These are phyloP conservation scores for Mariannaea elegans DNA, from an alignment of 2,329 filamentous ascomycete species.

Conservation along the genomic window DNA sequence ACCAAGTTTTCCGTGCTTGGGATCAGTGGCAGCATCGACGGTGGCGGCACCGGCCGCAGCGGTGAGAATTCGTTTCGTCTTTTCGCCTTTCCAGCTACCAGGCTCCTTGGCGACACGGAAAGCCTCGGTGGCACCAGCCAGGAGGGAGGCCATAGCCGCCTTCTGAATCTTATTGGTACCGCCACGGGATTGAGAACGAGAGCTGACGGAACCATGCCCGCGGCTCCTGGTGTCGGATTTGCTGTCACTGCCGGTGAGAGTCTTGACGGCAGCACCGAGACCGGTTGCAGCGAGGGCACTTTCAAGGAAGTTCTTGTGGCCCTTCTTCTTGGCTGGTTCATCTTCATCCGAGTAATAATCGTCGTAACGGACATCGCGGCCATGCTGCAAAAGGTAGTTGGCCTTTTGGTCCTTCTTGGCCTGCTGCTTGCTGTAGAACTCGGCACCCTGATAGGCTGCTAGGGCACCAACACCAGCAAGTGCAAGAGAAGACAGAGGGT, in stretches of 20 bases:
- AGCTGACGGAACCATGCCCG: conserved; percentile 56
- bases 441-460: conserved; percentile 70
- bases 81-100: conserved; percentile 88
- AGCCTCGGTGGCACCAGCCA: conserved; percentile 90
- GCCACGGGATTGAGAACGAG: conserved; percentile 63
- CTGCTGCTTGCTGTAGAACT: conserved; percentile 69
- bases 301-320: conserved; percentile 72
- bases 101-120: conserved; percentile 90
- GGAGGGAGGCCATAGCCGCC: conserved; percentile 88
- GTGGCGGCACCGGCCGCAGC: conserved; percentile 87
- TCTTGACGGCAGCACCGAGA: conserved; percentile 69
- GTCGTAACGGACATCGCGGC: conserved; percentile 59
- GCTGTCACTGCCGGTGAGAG: conserved; percentile 60
- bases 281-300: conserved; percentile 69
- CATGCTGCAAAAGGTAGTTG: conserved; percentile 61
- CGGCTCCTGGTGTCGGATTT: conserved; percentile 57
- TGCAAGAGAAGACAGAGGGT: conserved; percentile 66
- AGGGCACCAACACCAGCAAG: conserved; percentile 71
- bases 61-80: conserved; percentile 90
- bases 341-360: conserved; percentile 69
- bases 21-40: conserved; percentile 80
- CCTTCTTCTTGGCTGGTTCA: conserved; percentile 63
- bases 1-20: conserved; percentile 82
- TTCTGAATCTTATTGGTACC: conserved; percentile 75
- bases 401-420: conserved; percentile 66